Base-by-base conservation (phyloP, 2,329 filamentous ascomycete genomes). In the Cyanodermella asteris region DNA sequence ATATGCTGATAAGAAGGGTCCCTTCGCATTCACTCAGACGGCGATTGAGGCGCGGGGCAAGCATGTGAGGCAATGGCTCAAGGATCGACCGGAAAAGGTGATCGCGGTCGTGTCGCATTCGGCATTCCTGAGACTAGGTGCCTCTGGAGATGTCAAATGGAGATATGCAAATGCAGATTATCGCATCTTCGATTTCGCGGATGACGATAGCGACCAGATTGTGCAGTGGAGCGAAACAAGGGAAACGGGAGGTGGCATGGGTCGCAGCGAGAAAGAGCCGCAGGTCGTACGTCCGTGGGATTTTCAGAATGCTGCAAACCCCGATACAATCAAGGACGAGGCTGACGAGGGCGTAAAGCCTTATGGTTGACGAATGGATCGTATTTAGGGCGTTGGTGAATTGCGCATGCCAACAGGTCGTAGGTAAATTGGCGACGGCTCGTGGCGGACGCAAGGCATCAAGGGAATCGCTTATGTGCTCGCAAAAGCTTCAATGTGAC, bases 131-230 rank as follows among this genome's bases (percentile, higher is more conserved):
- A 25, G 28, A 13, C 4, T 26, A 7, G 25, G 25, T 13, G 26
- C 29, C 7, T 17, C 13, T 5, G n/a, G n/a, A n/a, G n/a, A n/a
- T n/a, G n/a, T n/a, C n/a, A 16, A 28, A 6, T n/a, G n/a, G 9
- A 15, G 17, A n/a, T 35, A 28, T 18, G 20, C 18, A 5, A 30
- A 30, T 14, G 28, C 28, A 8, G 28, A 30, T 17, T 30, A 30
- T 18, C 25, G 28, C 11, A 15, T 30, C 4, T 30, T 30, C 13
- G 26, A 29, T 13, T 30, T 30, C 20, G 14, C 28, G n/a, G 10
- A n/a, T 7, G 25, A 30, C 19, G 11, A 5, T n/a, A 26, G 24
- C 7, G 28, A 28, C 25, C 21, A 24, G 22, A 20, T 28, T 8
- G 22, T 28, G 9, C 21, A 28, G 11, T 24, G 26, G 20, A 12